Evolutionary conservation across 2,329 filamentous ascomycete genomes (phyloP).

Genomic region (Fusarium abutilonis): DNA sequence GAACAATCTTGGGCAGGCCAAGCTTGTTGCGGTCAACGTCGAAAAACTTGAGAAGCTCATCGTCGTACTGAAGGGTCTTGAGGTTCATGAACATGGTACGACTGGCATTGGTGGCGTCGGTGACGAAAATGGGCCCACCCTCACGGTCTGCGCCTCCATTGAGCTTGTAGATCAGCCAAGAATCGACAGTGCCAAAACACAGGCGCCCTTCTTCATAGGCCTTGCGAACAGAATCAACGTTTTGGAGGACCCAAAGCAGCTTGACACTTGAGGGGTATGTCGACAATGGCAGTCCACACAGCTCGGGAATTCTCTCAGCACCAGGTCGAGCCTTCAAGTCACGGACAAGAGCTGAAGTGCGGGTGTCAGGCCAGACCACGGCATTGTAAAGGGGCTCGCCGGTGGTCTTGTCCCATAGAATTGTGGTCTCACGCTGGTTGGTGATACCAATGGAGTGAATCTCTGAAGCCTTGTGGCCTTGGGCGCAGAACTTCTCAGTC

Average conservation of each 20-base stretch:
- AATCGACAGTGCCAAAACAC: conserved; percentile 87
- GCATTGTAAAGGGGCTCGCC: conserved; percentile 85
- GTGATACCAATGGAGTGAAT: conserved; percentile 87
- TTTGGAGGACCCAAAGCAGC: conserved; percentile 81
- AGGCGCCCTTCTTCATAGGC: conserved; percentile 81
- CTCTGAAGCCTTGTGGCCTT: conserved; percentile 72
- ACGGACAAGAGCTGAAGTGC: conserved; percentile 76
- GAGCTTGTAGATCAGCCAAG: conserved; percentile 86
- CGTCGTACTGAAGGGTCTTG: conserved; percentile 80
- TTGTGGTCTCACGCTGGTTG: conserved; percentile 88
- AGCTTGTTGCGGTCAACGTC: conserved; percentile 74
- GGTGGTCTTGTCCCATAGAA: conserved; percentile 84
- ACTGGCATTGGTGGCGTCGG: conserved; percentile 87
- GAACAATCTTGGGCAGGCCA: conserved; percentile 82
- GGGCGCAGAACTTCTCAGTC: conserved; percentile 73
- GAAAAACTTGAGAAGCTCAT: conserved; percentile 81
- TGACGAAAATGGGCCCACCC: conserved; percentile 73
- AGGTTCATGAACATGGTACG: conserved; percentile 97
- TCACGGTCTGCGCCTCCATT: conserved; percentile 74
- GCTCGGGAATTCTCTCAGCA: conserved; percentile 73
- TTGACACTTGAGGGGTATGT: conserved; percentile 91
- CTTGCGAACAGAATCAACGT: conserved; percentile 72
- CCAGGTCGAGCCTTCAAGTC: conserved; percentile 75
- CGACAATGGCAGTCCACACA: conserved; percentile 84
- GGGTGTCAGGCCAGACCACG: conserved; percentile 90